Conservation (phyloP, 345 rosid species). For the Gossypium sturtianum region DNA sequence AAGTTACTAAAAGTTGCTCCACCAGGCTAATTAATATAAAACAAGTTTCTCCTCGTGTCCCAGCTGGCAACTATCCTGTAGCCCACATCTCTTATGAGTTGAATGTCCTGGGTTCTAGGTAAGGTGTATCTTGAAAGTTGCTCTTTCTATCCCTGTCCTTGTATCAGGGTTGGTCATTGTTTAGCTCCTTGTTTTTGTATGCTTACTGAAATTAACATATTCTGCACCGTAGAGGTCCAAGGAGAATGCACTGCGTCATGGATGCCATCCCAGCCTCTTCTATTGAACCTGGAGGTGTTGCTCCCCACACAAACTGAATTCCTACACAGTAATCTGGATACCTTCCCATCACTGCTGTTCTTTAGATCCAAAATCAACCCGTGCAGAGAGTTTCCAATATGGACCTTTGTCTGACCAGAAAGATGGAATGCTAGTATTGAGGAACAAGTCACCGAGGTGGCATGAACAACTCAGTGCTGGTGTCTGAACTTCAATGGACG, state of each 20-base stretch:
- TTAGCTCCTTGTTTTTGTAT: background rate
- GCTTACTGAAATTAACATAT: background rate
- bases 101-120: constrained; percentile 93
- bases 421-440: constrained; percentile 55
- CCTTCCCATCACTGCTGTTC: constrained; percentile 58
- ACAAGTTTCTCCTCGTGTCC: constrained; percentile 63
- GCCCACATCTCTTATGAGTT: constrained; percentile 77
- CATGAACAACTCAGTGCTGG: constrained; percentile 92
- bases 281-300: constrained; percentile 68
- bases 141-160: constrained; percentile 3
- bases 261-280: constrained; percentile 74
- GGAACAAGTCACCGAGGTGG: constrained; percentile 85
- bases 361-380: constrained; percentile 67
- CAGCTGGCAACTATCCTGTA: constrained; percentile 61
- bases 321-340: constrained; percentile 40
- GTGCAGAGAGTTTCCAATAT: constrained; percentile 43
- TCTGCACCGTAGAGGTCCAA: constrained; percentile 62
- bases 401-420: constrained; percentile 40
- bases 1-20: constrained; percentile 52
- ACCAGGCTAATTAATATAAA: constrained; percentile 52
- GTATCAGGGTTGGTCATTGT: background rate
- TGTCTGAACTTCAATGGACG: constrained; percentile 89
- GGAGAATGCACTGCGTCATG: constrained; percentile 84
- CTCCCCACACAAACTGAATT: constrained; percentile 80
- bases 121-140: background rate